phyloP scores from a whole-genome alignment of 2,329 filamentous ascomycete genomes.

The Cladosporium phlei region DNA sequence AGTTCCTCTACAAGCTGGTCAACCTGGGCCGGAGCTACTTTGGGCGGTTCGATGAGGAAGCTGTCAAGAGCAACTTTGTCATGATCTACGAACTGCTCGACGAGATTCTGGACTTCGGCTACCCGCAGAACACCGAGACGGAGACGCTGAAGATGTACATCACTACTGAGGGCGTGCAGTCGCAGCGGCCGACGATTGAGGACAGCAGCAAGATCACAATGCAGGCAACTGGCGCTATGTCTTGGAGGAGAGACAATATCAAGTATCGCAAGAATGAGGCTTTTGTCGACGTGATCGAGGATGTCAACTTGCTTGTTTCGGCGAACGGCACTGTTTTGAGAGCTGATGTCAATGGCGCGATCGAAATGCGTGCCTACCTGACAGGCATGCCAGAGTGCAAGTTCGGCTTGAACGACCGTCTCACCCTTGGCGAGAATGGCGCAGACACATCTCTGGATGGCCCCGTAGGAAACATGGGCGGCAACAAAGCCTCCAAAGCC shows the following conservation, averaged over 20 bases:
- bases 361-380: conserved; percentile 97
- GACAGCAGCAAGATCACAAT: conserved; percentile 98
- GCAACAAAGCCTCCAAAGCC: conserved; percentile 86
- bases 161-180: conserved; percentile 97
- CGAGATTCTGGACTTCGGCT: conserved; percentile 98
- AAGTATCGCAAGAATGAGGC: conserved; percentile 99
- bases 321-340: conserved; percentile 90
- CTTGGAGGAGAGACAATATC: conserved; percentile 94
- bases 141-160: conserved; percentile 99
- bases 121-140: conserved; percentile 97
- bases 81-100: conserved; percentile 95
- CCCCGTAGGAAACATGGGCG: conserved; percentile 70
- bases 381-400: conserved; percentile 97
- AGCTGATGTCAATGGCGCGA: conserved; percentile 94
- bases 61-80: conserved; percentile 99
- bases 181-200: conserved; percentile 69
- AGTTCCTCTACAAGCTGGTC: conserved; percentile 92
- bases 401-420: conserved; percentile 92
- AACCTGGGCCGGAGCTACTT: conserved; percentile 92
- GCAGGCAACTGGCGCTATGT: conserved; percentile 95
- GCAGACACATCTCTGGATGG: conserved; percentile 51
- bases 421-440: conserved; percentile 69
- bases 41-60: conserved; percentile 98
- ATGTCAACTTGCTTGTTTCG: conserved; percentile 99
- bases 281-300: conserved; percentile 98